Evolutionary conservation across 176 grass and related monocot species (phyloP), one percentile per base, ranked within the genome.

Genomic region (Juncus effusus): DNA sequence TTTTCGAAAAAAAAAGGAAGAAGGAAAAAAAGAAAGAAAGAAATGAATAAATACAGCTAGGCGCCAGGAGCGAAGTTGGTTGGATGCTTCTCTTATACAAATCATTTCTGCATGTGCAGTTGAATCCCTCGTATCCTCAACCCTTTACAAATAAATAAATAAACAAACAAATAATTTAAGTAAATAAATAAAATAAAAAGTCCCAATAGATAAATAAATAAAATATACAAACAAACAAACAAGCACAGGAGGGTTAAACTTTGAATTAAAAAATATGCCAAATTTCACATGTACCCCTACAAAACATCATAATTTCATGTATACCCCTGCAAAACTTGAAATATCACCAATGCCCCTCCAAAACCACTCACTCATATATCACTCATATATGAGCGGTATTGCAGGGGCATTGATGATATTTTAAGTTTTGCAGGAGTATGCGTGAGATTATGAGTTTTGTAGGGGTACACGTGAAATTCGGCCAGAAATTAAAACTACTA

Each of bases 91-190:
- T 52, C 85, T 81, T 77, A 97, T 97, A 84, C 93, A 97, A 75
- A 89, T 60, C 84, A 97, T 97, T 86, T 97, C 93, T 84, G 93
- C 93, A 86, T 97, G 93, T 59, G 93, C 88, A 12, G 88, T 92
- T 86, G 93, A 92, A 84, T 97, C 93, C 74, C 93, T 97, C 52
- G 78, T 80, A 76, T 89, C 93, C 83, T 97, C 93, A 61, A 97
- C 93, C 79, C 93, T 92, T 75, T 41, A 70, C 58, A 83, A 39
- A 90, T 13, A 60, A 14, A 77, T 40, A 50, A 28, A 28, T 28
- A 28, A 28, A 28, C 19, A 28, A 28, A 28, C 19, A 28, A 28
- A 28, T 28, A 28, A 28, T 28, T 28, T 1, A 28, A 28, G 19
- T 28, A 28, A 28, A 28, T 28, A 28, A 28, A 28, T 28, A 28